Base-by-base conservation (phyloP, 169 alveolate species). In the Eimeria sp. region DNA sequence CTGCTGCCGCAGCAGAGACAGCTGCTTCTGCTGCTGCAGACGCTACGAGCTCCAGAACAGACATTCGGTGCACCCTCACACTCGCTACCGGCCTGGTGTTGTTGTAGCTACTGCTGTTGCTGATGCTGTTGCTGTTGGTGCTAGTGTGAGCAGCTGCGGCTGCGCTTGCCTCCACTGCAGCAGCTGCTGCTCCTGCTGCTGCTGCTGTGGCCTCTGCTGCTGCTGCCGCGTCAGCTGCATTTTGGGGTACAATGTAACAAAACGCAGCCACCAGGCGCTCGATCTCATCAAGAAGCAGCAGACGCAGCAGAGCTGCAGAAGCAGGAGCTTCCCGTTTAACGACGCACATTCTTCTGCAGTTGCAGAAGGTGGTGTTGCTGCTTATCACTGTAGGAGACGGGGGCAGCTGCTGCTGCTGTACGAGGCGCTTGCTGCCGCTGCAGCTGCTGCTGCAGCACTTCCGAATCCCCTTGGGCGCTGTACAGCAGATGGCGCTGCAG, bases 21-120 rank as follows among this genome's bases (percentile, higher is more conserved):
- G 89, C 89, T 18, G 89, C 89, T 43, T 78, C 67, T n/a, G 89
- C 89, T 78, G 89, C 89, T 78, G 89, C 45, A 18, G 65, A 47
- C 43, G 57, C 63, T 20, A 51, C 89, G n/a, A 43, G 89, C 65
- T 43, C 89, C 89, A 78, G 67, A 5, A 16, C 54, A 73, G 9
- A 5, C 47, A 34, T 34, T 43, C 83, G 30, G 54, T 34, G 83
- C 25, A 20, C 22, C 54, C 57, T 30, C 57, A 40, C n/a, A 73
- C 57, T 34, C 5, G 14, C 83, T 27, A 30, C n/a, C 57, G 83
- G 54, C 54, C 57, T 73, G 54, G 57, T 30, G 54, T 30, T 54
- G 61, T 14, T 54, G 61, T 54, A 11, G 61, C 10, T 54, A 4
- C 61, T 40, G 47, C 30, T 73, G 54, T 54, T 73, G 54, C 57